Evolutionary conservation across 345 rosid genomes (phyloP).

Genomic region (Eucalyptus cloeziana): DNA sequence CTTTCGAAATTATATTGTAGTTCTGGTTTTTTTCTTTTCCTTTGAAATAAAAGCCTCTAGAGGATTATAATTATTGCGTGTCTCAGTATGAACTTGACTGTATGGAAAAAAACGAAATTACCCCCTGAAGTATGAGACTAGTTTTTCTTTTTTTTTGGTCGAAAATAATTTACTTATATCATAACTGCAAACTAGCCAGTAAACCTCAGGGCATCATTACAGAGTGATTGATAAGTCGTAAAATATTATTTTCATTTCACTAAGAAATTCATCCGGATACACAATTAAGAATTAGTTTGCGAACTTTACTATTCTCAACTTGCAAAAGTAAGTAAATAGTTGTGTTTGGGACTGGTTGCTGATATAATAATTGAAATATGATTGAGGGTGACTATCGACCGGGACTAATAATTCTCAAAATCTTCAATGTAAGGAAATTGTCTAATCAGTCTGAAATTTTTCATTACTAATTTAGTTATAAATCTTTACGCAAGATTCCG

Average conservation of each 20-base stretch:
- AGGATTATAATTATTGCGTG: neutral
- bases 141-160: too few species aligned
- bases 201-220: too few species aligned
- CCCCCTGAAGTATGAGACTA: neutral
- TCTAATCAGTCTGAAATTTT: too few species aligned
- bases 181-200: too few species aligned
- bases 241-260: neutral
- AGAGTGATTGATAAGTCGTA: neutral
- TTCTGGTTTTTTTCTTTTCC: neutral
- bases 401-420: neutral
- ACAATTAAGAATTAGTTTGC: too few species aligned
- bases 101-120: neutral
- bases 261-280: neutral
- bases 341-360: neutral
- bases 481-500: too few species aligned
- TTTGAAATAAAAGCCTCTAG: neutral
- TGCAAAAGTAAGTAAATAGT: neutral
- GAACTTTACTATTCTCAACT: neutral
- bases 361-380: neutral
- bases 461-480: too few species aligned
- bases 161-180: too few species aligned
- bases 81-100: neutral
- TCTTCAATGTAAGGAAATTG: neutral
- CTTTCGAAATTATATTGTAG: neutral
- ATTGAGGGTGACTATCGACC: neutral